Evolutionary conservation across 1,139 yeast genomes (phyloP), one percentile per base, ranked within the genome.

Genomic region (Kodamaea derodonti): DNA sequence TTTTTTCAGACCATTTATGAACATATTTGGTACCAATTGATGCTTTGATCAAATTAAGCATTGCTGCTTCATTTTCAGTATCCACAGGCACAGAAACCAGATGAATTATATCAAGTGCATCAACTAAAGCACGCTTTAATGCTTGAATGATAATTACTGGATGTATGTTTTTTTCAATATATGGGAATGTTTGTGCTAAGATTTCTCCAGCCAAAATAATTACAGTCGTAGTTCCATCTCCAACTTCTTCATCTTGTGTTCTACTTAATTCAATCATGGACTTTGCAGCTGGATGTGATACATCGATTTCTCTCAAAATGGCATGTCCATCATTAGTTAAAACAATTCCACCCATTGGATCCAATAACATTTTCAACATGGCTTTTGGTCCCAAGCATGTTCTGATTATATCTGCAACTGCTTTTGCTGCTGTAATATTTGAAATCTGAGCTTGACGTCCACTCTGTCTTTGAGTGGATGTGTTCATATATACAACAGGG

Each of bases 341-440:
- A 14, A 92, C 97, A 45, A 94, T 85, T 25, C 98, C 98, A 22
- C 99, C 99, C 92, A 92, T 90, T 36, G 98, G 98, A 59, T 94
- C 99, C 47, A 94, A 72, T 39, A 94, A 71, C 98, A 94, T 92
- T 67, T 94, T 94, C 45, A 92, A 76, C 98, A 92, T 92, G 30
- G 98, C 98, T 62, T 90, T 90, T 35, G 99, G 99, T n/a, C 99
- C 99, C 41, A 92, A 73, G 72, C 98, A 94, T 20, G 98, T 92
- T 60, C 98, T 77, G 51, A 94, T 88, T 54, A 94, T 90, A 60
- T 92, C 97, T 1, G 97, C 95, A 31, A 90, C 97, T 8, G 98
- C 97, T 60, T 94, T 94, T 20, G 99, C 99, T 2, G 99, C 98
- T 7, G 97, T 87, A 63, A 94, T 92, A 56, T 94, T 94, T 43